Evolutionary conservation across 306 rosid genomes (phyloP).

Genomic region (Acacia acuminata): DNA sequence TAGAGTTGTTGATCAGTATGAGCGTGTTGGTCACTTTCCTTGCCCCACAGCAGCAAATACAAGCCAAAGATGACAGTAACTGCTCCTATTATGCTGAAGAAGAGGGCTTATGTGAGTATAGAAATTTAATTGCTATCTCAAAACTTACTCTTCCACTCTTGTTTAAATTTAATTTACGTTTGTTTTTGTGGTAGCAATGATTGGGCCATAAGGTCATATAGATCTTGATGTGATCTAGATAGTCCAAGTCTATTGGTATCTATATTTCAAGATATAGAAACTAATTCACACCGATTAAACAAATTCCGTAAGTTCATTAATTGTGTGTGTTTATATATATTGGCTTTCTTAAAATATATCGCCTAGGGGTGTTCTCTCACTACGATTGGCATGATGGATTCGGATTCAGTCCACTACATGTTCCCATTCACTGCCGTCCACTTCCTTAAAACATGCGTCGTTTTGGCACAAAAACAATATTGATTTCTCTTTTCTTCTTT

Average conservation of each 20-base stretch:
- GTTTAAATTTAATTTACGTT: not conserved
- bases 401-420: no score
- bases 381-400: no score
- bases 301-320: no score
- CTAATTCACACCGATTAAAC: no score
- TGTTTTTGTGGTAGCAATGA: not conserved
- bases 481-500: no score
- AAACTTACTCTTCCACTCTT: not conserved
- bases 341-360: not conserved
- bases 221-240: not conserved
- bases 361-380: not conserved
- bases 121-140: not conserved
- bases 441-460: no score
- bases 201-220: not conserved
- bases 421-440: no score
- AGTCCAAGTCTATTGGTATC: no score
- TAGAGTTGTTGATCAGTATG: slow-evolving; percentile 33
- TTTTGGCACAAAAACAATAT: no score
- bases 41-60: slow-evolving; percentile 80
- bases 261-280: no score
- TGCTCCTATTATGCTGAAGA: slow-evolving; percentile 76
- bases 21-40: slow-evolving; percentile 55
- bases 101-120: not conserved
- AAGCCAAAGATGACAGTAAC: slow-evolving; percentile 61
- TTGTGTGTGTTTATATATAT: no score